phyloP scores from a whole-genome alignment of 306 rosid genomes.

The Trifolium dubium region DNA sequence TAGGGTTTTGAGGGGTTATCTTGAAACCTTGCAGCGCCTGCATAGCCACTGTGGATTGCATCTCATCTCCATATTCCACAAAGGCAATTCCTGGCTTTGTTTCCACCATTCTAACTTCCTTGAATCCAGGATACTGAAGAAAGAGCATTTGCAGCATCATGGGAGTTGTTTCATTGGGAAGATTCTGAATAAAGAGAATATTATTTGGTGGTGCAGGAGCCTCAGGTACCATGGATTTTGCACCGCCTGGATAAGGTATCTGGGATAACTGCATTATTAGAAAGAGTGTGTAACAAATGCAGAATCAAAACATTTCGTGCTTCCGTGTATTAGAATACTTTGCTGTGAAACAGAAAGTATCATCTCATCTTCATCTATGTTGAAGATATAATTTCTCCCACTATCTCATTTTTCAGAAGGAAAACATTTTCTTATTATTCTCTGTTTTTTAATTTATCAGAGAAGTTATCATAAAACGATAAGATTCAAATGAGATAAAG shows the following conservation, averaged over 20 bases:
- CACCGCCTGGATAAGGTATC: constrained; percentile 88
- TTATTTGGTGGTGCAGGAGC: constrained; percentile 99
- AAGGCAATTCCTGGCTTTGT: constrained; percentile 97
- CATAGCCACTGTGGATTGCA: constrained; percentile 91
- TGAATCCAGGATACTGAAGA: constrained; percentile 87
- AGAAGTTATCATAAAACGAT: constrained; percentile 5
- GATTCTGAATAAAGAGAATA: constrained; percentile 92
- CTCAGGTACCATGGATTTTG: constrained; percentile 79
- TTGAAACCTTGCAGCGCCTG: constrained; percentile 93
- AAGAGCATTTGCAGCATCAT: constrained; percentile 99
- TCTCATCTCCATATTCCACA: constrained; percentile 89
- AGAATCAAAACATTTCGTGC: constrained; percentile 18
- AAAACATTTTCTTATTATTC: neutral
- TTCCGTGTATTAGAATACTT: constrained; percentile 32
- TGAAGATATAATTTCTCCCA: neutral
- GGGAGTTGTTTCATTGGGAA: constrained; percentile 86
- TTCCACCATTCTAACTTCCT: constrained; percentile 99
- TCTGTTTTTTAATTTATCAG: neutral
- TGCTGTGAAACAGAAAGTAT: constrained; percentile 22
- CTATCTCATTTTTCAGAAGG: constrained; percentile 6
- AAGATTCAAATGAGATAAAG: constrained; percentile 12
- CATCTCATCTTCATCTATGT: constrained; percentile 28
- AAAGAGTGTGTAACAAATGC: constrained; percentile 31
- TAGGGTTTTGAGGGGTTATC: constrained; percentile 87
- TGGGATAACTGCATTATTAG: constrained; percentile 61